Conservation (phyloP, 2,329 filamentous ascomycete genomes). For the Pseudonectria buxi region DNA sequence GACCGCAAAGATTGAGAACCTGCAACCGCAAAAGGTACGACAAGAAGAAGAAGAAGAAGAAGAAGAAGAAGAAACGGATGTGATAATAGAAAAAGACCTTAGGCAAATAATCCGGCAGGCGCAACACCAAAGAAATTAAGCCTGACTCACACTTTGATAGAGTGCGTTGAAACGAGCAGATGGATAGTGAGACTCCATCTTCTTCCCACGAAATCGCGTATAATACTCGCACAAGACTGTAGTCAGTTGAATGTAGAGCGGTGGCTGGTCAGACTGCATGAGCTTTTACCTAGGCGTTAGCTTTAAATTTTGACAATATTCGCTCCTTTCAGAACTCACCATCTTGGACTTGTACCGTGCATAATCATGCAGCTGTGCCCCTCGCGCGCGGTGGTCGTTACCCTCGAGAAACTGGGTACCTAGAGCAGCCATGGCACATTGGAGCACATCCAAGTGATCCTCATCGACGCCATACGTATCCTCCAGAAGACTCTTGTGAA, state of each 20-base stretch:
- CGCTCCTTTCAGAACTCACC: slow-evolving; percentile 32
- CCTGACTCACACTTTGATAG: slow-evolving; percentile 47
- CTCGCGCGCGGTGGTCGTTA: slow-evolving; percentile 43
- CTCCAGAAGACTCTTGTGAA: slow-evolving; percentile 42
- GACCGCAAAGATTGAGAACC: slow-evolving; percentile 13
- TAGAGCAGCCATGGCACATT: slow-evolving; percentile 51
- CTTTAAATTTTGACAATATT: background rate
- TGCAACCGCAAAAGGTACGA: too few relatives aligned
- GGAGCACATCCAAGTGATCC: slow-evolving; percentile 37
- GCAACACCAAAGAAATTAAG: slow-evolving; percentile 11
- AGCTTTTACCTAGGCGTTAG: slow-evolving; percentile 28
- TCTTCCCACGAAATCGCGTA: slow-evolving; percentile 47
- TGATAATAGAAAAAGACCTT: slow-evolving; percentile 20
- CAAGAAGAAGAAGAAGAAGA: slow-evolving; percentile 16
- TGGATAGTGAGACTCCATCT: slow-evolving; percentile 37
- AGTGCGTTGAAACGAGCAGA: slow-evolving; percentile 44
- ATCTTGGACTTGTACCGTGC: slow-evolving; percentile 43
- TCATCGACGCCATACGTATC: slow-evolving; percentile 21
- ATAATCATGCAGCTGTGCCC: slow-evolving; percentile 44
- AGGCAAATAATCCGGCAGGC: slow-evolving; percentile 4
- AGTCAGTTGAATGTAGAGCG: slow-evolving; percentile 45
- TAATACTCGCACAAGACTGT: slow-evolving; percentile 50
- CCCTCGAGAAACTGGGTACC: slow-evolving; percentile 44
- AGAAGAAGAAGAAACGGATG: slow-evolving; percentile 20
- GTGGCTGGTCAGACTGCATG: slow-evolving; percentile 35